Base-by-base conservation (phyloP, 2,329 filamentous ascomycete genomes). In the Scytalidium sp. region DNA sequence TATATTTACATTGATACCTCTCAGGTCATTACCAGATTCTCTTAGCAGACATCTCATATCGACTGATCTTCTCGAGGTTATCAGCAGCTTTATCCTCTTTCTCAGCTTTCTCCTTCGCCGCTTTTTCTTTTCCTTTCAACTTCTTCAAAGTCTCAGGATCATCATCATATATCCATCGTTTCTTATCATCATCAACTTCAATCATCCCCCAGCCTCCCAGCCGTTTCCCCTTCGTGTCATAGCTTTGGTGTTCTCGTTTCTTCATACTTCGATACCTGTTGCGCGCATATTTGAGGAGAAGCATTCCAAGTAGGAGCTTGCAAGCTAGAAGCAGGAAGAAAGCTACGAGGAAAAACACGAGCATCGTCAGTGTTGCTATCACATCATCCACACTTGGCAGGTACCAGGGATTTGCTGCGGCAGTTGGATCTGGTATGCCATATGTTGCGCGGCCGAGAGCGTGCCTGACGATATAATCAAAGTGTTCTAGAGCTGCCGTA, bases 1-100 rank as follows among this genome's bases (percentile, higher is more conserved):
- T 49, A 46, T 46, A 20, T 20, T 22, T 13, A 43, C 25, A 47
- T n/a, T n/a, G n/a, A n/a, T n/a, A n/a, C 3, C 22, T 27, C 25
- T 13, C 17, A 36, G 13, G 17, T 10, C 32, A 45, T 46, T 45
- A 97, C 94, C 94, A 99, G 60, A 99, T 99, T 65, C 94, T 80
- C 78, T 97, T 97, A 1, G 90, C 90, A 60, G 91, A 86, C 94
- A 97, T 97, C 65, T 91, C 90, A 72, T 97, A 99, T 60, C 94
- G 79, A 59, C 78, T 83, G 55, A 84, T 90, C 65, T 72, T 83
- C 62, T 78, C 87, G 69, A 83, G 82, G 65, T 81, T 83, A 46
- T 81, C 78, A 49, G 77, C 77, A 46, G 72, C 72, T 29, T 76
- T 71, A 51, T 67, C 70, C 21, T 49, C 71, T 53, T 74, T 74